Percentiles rank a stretch among this genome's conserved stretches.
Conservation (phyloP, 176 grass and related monocot species). For the Chloris gayana region DNA sequence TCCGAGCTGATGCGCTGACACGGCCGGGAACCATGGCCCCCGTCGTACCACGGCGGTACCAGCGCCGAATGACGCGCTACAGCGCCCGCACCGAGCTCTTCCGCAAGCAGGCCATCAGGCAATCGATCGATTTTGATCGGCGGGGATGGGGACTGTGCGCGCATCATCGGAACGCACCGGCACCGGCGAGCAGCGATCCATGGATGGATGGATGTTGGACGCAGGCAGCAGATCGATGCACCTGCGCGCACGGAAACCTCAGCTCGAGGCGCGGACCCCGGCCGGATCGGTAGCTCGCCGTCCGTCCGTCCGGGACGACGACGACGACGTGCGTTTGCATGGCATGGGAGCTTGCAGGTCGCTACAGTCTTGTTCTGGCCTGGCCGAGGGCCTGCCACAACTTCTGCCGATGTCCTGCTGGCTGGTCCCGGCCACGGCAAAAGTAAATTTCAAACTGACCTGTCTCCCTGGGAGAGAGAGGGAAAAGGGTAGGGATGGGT, state of each 20-base stretch:
- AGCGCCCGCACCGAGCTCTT: background rate
- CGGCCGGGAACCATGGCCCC: background rate
- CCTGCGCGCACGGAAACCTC: background rate
- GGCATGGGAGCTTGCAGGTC: background rate
- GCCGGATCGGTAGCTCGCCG: too few species aligned
- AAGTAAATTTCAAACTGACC: constrained; percentile 20
- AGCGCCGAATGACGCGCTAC: background rate
- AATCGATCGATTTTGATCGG: too few species aligned
- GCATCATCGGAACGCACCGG: too few species aligned
- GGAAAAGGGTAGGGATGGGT: constrained; percentile 1
- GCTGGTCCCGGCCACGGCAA: background rate
- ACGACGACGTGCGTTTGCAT: background rate
- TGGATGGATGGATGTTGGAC: background rate
- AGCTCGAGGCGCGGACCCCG: background rate
- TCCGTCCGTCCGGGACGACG: background rate
- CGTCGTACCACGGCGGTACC: background rate
- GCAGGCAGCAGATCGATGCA: too few species aligned
- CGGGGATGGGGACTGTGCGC: too few species aligned
- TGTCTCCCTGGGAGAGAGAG: constrained; percentile 3
- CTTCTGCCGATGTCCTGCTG: background rate
- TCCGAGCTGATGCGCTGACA: constrained; percentile 1
- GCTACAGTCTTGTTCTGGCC: background rate
- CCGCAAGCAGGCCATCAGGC: background rate
- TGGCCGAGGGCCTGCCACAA: background rate
- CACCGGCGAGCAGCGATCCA: background rate